Evolutionary conservation across 2,329 filamentous ascomycete genomes (phyloP).

Genomic region (Huntiella moniliformis): DNA sequence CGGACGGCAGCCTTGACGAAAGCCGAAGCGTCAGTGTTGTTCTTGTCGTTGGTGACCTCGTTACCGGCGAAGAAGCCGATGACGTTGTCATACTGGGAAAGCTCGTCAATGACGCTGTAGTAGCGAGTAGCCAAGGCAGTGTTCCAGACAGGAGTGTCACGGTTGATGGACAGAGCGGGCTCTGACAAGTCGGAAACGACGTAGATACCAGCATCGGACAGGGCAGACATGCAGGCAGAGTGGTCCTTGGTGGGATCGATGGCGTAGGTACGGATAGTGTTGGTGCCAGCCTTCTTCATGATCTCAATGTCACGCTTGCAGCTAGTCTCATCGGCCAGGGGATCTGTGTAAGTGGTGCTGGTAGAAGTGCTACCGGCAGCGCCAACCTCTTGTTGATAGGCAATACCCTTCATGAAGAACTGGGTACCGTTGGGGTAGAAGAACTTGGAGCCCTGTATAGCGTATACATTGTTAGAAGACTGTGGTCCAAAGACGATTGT

Average conservation of each 20-base stretch:
- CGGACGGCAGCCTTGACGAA: conserved; percentile 96
- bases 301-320: conserved; percentile 79
- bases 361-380: conserved; percentile 31
- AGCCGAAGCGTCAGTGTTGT: conserved; percentile 78
- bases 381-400: conserved; percentile 71
- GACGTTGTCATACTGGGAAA: conserved; percentile 72
- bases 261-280: conserved; percentile 89
- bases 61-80: conserved; percentile 98
- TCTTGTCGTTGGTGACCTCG: conserved; percentile 76
- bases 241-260: conserved; percentile 68
- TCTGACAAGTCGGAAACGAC: conserved; percentile 80
- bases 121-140: conserved; percentile 63
- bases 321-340: conserved; percentile 48
- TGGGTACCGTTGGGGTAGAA: conserved; percentile 59
- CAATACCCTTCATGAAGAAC: conserved; percentile 75
- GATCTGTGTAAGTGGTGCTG: conserved; percentile 50
- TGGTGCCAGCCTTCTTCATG: conserved; percentile 62
- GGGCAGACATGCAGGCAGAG: conserved; percentile 62
- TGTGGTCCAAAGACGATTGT: background rate
- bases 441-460: conserved; percentile 54
- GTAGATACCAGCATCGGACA: conserved; percentile 80
- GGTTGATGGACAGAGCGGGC: conserved; percentile 69
- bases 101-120: conserved; percentile 60
- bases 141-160: conserved; percentile 62
- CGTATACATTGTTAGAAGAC: conserved; percentile 1